Evolutionary conservation across 2,329 filamentous ascomycete genomes (phyloP), one percentile per base, ranked within the genome.

Genomic region (Pyricularia grisea): DNA sequence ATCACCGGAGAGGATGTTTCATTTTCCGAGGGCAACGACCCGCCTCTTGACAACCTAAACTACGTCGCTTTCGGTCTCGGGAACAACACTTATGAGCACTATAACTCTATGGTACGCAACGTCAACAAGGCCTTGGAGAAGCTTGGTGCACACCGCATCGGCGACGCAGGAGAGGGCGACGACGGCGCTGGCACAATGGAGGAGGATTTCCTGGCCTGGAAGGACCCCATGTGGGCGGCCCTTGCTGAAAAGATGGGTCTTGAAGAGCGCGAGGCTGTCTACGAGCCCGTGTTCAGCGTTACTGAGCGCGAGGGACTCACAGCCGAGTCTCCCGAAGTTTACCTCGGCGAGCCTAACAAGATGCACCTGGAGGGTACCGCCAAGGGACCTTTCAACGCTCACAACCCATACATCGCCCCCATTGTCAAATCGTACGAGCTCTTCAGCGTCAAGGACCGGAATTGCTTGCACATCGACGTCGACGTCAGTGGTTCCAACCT

Each of bases 11-110:
- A 98, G 23, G 92, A 95, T 69, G 84, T 90, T 69, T 82, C 87
- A 73, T 98, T 98, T 81, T 92, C 91, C 73, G 88, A 93, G 76
- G 87, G 89, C 74, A 81, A 80, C 65, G 91, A 94, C 27, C 86
- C 90, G 71, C 87, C 94, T 67, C 87, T 99, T 68, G 84, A 82
- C 67, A 94, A 92, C 75, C 87, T 99, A 77, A 94, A 94, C 79
- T 99, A 94, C 77, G 93, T 99, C 76, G 87, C 93, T 69, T 99
- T 99, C 76, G 95, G 95, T 76, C 88, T 99, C 58, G 95, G 95
- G 73, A 99, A 99, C 85, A 99, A 98, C 84, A 98, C 95, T 31
- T 99, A 99, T 78, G 95, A 99, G 78, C 95, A 99, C 84, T 99
- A 97, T 86, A 99, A 99, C 83, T 91, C 91, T 68, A 97, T 99